Base-by-base conservation (phyloP, 2,329 filamentous ascomycete genomes). In the Trichoderma sp. region DNA sequence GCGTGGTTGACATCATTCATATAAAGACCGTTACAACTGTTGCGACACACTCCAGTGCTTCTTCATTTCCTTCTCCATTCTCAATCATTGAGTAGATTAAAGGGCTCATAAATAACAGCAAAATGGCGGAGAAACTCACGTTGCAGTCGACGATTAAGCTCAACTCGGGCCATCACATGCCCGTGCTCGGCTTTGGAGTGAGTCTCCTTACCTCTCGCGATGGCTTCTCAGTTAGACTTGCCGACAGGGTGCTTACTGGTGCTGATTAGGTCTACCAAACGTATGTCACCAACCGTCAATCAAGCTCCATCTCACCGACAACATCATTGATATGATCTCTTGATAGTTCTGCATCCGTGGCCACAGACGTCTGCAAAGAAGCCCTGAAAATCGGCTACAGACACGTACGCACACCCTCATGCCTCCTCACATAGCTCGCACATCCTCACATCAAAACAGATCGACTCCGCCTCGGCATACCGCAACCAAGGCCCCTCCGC, bases 381-480 rank as follows among this genome's bases (percentile, higher is more conserved):
- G 83, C 84, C 3, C 71, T 86, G 45, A 76, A 77, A 7, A 73
- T 77, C 24, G 84, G 84, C 26, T 87, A 86, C 70, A 82, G 83
- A 59, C 84, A 86, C 71, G 81, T 82, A 70, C 68, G 76, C 67
- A 43, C 26, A 39, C 41, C 24, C 9, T 15, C 7, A 15, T 4
- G 9, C 7, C 14, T 43, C 41, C 7, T 15, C 4, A 45, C 14
- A 7, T 28, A 12, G 2, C 12, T 6, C 1, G 1, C 14, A 28
- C n/a, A n/a, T n/a, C n/a, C n/a, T 28, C 26, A 28, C n/a, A 12
- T 15, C 10, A 30, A 7, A 28, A 14, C 58, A 83, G 81, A 79
- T 85, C 69, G 83, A 86, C 74, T 84, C 82, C 12, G 83, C 83
- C 2, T 80, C 80, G 7, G 76, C 73, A 9, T 85, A 86, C 72